Conservation (phyloP, 2,329 filamentous ascomycete genomes). For the Fusarium euwallaceae region DNA sequence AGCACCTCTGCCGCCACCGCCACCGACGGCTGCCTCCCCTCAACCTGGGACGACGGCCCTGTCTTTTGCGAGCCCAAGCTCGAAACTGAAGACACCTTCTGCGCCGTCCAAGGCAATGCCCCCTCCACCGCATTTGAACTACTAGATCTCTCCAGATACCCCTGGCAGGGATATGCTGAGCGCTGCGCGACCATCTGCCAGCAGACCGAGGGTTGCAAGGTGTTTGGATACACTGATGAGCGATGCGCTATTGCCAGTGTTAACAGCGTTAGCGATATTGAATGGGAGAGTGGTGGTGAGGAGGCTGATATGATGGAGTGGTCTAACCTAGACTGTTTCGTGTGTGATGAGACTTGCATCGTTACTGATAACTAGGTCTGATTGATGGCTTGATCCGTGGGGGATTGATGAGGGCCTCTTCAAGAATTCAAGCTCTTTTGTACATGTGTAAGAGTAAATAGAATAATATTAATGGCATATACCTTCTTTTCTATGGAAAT, state of each 20-base stretch:
- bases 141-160: neutral
- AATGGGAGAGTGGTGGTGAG: neutral
- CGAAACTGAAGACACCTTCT: neutral
- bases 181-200: neutral
- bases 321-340: neutral
- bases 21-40: neutral
- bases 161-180: neutral
- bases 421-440: neutral
- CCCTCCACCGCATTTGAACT: neutral
- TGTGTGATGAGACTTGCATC: neutral
- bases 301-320: neutral
- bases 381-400: neutral
- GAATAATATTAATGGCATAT: neutral
- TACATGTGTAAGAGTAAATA: neutral
- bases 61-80: neutral
- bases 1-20: neutral
- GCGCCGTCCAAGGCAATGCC: neutral
- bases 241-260: neutral
- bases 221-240: neutral
- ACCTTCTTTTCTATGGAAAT: neutral
- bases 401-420: neutral
- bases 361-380: neutral
- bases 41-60: neutral
- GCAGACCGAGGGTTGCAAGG: neutral
- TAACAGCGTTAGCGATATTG: neutral